These are phyloP conservation scores for Colletotrichum sp. DNA, from an alignment of 2,329 filamentous ascomycete species.

Conservation along the genomic window DNA sequence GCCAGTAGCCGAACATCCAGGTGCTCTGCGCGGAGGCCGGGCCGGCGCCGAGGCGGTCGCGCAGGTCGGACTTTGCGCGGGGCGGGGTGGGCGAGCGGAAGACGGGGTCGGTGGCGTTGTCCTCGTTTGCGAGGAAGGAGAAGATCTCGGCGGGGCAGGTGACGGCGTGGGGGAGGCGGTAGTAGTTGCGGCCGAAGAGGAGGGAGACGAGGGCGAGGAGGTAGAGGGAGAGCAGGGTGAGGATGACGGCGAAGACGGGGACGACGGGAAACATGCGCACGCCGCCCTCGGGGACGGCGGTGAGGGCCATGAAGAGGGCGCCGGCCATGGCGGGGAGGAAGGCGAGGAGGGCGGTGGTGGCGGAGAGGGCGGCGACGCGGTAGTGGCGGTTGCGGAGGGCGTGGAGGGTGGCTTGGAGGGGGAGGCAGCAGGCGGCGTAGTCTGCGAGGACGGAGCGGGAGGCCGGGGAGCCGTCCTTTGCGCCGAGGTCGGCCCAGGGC, in stretches of 20 bases:
- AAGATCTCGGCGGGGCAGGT: slow-evolving; percentile 77
- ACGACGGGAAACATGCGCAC: slow-evolving; percentile 75
- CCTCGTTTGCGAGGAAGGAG: slow-evolving; percentile 76
- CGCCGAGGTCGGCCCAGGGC: slow-evolving; percentile 69
- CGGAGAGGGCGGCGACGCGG: slow-evolving; percentile 65
- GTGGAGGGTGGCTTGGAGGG: slow-evolving; percentile 61
- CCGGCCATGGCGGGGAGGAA: slow-evolving; percentile 71
- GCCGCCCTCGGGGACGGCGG: slow-evolving; percentile 39
- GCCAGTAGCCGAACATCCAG: slow-evolving; percentile 54
- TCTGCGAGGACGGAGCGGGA: slow-evolving; percentile 70
- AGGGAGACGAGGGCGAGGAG: slow-evolving; percentile 65
- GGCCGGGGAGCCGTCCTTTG: slow-evolving; percentile 62
- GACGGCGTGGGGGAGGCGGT: slow-evolving; percentile 75
- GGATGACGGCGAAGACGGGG: slow-evolving; percentile 73
- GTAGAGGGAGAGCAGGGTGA: slow-evolving; percentile 75
- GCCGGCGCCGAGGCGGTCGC: slow-evolving; percentile 25
- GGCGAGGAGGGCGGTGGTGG: slow-evolving; percentile 62
- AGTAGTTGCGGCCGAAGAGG: slow-evolving; percentile 62
- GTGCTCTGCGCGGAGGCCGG: slow-evolving; percentile 53
- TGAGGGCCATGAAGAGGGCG: slow-evolving; percentile 76
- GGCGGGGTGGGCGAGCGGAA: slow-evolving; percentile 71
- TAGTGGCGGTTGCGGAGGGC: slow-evolving; percentile 67
- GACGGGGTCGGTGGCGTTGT: slow-evolving; percentile 72
- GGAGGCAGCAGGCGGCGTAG: slow-evolving; percentile 70
- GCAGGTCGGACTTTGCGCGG: slow-evolving; percentile 71